Conservation (phyloP, 2,329 filamentous ascomycete species). For the Xylaria arbuscula region DNA sequence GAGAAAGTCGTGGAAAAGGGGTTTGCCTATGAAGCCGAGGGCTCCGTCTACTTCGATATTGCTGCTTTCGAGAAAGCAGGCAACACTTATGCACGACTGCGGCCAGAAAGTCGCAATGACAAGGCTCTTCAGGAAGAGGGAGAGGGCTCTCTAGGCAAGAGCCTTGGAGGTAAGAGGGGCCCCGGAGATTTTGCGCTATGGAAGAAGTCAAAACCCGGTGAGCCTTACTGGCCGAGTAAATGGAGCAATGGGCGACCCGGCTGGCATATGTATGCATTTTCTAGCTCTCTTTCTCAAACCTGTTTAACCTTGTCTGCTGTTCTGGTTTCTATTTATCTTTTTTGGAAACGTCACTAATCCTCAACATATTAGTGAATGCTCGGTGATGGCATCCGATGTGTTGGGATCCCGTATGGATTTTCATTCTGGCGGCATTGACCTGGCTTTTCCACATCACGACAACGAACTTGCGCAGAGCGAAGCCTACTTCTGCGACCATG, state of each 20-base stretch:
- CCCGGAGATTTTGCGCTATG: constrained; percentile 90
- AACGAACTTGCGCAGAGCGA: constrained; percentile 84
- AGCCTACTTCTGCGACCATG: constrained; percentile 70
- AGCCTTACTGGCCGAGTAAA: constrained; percentile 87
- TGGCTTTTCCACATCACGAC: constrained; percentile 92
- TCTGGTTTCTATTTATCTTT: background rate
- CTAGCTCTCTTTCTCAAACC: background rate
- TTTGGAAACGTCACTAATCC: constrained; percentile 14
- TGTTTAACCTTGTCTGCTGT: background rate
- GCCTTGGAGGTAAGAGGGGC: constrained; percentile 74
- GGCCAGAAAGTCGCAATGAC: constrained; percentile 87
- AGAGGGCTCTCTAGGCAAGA: constrained; percentile 81
- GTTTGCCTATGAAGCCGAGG: constrained; percentile 84
- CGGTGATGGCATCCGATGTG: constrained; percentile 84
- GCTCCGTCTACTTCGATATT: constrained; percentile 96
- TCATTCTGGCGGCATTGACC: constrained; percentile 90
- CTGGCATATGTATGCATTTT: constrained; percentile 78
- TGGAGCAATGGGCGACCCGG: constrained; percentile 92
- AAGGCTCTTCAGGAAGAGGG: constrained; percentile 87
- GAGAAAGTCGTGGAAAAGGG: constrained; percentile 84
- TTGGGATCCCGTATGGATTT: constrained; percentile 88
- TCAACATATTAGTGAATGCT: constrained; percentile 35
- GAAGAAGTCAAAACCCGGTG: constrained; percentile 92
- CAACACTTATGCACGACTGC: constrained; percentile 85
- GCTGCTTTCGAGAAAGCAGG: constrained; percentile 84